Percentiles rank a stretch among this genome's conserved stretches.
phyloP scores from a whole-genome alignment of 176 grass and related monocot genomes.

The Phoenix roebelenii region DNA sequence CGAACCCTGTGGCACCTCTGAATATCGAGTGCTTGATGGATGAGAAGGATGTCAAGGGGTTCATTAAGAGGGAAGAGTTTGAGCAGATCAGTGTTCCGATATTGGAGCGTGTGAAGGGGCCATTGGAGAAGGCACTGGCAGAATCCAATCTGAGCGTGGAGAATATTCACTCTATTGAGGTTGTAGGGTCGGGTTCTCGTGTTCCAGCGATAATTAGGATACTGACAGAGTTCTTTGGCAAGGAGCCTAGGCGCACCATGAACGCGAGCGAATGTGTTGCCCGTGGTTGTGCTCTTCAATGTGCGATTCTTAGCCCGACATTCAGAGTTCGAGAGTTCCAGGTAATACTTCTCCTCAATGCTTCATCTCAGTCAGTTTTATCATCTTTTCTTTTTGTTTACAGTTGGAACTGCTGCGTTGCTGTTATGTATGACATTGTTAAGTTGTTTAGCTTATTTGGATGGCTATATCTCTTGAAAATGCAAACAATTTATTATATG shows the following conservation, averaged over 20 bases:
- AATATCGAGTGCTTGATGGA: constrained; percentile 94
- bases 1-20: constrained; percentile 70
- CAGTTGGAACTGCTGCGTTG: no score
- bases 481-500: no score
- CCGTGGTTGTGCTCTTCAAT: constrained; percentile 65
- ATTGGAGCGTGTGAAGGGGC: constrained; percentile 62
- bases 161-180: constrained; percentile 72
- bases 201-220: constrained; percentile 84
- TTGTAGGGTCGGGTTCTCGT: constrained; percentile 81
- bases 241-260: constrained; percentile 83
- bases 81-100: constrained; percentile 52
- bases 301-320: constrained; percentile 84
- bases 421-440: no score
- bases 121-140: constrained; percentile 57
- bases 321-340: constrained; percentile 94
- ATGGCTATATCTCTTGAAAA: no score
- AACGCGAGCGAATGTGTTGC: constrained; percentile 91
- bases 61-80: constrained; percentile 81
- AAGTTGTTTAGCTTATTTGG: neutral
- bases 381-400: no score
- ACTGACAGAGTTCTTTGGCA: constrained; percentile 75
- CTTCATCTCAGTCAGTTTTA: neutral
- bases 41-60: constrained; percentile 76
- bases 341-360: constrained; percentile 28
- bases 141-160: constrained; percentile 60